Evolutionary conservation across 176 grass and related monocot genomes (phyloP).

Genomic region (Rhynchospora pubera): DNA sequence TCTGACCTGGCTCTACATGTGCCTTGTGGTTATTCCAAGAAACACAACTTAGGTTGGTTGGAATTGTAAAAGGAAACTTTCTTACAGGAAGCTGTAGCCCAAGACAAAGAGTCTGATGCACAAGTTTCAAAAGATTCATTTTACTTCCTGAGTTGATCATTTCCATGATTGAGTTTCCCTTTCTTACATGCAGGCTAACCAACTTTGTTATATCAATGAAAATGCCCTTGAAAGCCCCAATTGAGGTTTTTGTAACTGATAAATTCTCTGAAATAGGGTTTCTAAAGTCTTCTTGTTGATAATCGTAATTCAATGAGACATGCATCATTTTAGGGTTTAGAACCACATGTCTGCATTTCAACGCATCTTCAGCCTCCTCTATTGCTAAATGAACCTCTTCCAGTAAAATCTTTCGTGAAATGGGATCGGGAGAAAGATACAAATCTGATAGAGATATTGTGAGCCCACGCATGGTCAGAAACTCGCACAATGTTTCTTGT

Average conservation of each 20-base stretch:
- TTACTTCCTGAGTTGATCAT: slow-evolving; percentile 91
- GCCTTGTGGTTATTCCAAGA: slow-evolving; percentile 49
- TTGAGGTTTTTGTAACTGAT: slow-evolving; percentile 38
- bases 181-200: slow-evolving; percentile 40
- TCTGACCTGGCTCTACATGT: slow-evolving; percentile 27
- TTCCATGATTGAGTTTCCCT: slow-evolving; percentile 69
- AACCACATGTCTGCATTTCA: slow-evolving; percentile 45
- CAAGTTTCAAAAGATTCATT: slow-evolving; percentile 68
- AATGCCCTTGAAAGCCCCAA: slow-evolving; percentile 75
- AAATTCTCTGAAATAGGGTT: slow-evolving; percentile 21
- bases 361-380: slow-evolving; percentile 73
- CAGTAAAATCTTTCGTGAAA: slow-evolving; percentile 44
- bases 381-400: slow-evolving; percentile 57
- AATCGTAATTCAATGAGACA: slow-evolving; percentile 36
- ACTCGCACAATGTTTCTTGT: slow-evolving; percentile 76
- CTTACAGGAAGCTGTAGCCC: slow-evolving; percentile 67
- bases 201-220: slow-evolving; percentile 61
- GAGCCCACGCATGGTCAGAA: slow-evolving; percentile 58
- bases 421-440: slow-evolving; percentile 52
- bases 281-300: slow-evolving; percentile 36
- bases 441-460: slow-evolving; percentile 74
- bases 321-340: slow-evolving; percentile 45
- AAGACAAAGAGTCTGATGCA: slow-evolving; percentile 74
- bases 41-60: slow-evolving; percentile 44
- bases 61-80: slow-evolving; percentile 61